These are phyloP conservation scores for Euptelea pleiosperma DNA, from an alignment of 164 flowering plant species.

Conservation along the genomic window DNA sequence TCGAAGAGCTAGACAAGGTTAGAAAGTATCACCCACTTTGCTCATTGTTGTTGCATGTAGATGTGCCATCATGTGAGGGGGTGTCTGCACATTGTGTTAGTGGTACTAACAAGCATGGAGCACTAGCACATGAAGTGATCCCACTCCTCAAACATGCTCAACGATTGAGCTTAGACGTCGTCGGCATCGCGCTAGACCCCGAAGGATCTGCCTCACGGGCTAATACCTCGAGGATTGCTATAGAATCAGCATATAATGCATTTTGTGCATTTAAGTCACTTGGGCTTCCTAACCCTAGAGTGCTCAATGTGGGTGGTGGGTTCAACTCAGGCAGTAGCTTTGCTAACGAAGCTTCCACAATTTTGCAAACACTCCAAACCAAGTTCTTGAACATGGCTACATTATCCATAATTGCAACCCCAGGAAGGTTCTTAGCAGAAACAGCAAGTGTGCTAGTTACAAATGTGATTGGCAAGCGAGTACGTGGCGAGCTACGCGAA, in stretches of 20 bases:
- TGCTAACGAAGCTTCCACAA: background rate
- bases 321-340: slow-evolving; percentile 1
- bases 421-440: slow-evolving; percentile 13
- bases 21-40: slow-evolving; percentile 1
- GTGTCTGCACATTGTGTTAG: background rate
- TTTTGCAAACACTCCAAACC: background rate
- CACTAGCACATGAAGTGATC: background rate
- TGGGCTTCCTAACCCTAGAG: background rate
- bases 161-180: background rate
- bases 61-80: background rate
- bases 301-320: slow-evolving; percentile 15
- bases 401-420: background rate
- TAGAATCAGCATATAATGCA: background rate
- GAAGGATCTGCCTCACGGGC: background rate
- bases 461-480: slow-evolving; percentile 16
- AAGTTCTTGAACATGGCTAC: background rate
- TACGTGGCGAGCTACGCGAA: slow-evolving; percentile 5
- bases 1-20: slow-evolving; percentile 11
- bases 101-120: background rate
- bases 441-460: background rate
- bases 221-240: background rate
- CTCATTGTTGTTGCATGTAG: slow-evolving; percentile 1
- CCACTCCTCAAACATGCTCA: slow-evolving; percentile 7
- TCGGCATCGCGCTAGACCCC: slow-evolving; percentile 6
- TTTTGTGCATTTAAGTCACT: background rate